Conservation (phyloP, 2,329 filamentous ascomycete species). For the Paramyrothecium roridum region DNA sequence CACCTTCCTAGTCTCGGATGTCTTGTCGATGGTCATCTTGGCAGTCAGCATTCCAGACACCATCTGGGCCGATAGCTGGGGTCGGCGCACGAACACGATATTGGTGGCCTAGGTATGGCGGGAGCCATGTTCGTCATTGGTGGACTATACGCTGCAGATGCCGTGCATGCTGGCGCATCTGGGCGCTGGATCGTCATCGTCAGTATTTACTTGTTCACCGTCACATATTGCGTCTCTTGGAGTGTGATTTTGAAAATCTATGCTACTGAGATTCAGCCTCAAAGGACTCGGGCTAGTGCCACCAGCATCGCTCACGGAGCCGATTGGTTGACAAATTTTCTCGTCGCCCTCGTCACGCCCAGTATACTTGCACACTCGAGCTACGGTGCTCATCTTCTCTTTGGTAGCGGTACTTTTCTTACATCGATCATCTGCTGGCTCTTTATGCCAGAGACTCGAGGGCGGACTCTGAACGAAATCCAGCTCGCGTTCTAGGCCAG, state of each 20-base stretch:
- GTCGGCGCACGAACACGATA: constrained; percentile 50
- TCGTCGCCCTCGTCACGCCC: constrained; percentile 42
- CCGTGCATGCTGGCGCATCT: constrained; percentile 29
- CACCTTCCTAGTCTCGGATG: constrained; percentile 55
- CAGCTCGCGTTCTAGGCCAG: not conserved
- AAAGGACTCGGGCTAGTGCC: constrained; percentile 50
- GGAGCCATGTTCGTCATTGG: constrained; percentile 52
- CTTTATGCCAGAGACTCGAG: constrained; percentile 41
- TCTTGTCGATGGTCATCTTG: constrained; percentile 56
- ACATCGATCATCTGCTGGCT: constrained; percentile 31
- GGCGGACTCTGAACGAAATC: constrained; percentile 37
- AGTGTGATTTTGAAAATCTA: constrained; percentile 52
- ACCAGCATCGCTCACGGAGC: constrained; percentile 50
- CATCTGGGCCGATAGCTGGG: constrained; percentile 54
- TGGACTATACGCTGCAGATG: constrained; percentile 41
- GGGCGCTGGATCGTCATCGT: constrained; percentile 50
- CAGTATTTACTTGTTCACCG: constrained; percentile 45
- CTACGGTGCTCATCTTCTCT: constrained; percentile 43
- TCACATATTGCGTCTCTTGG: constrained; percentile 46
- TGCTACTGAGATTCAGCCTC: constrained; percentile 53
- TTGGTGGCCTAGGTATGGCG: constrained; percentile 46
- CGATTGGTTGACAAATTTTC: constrained; percentile 48
- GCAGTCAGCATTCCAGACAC: constrained; percentile 50
- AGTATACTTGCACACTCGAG: constrained; percentile 33
- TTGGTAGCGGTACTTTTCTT: constrained; percentile 34